Percentiles rank a stretch among this genome's conserved stretches.
These are phyloP conservation scores for Allantophomopsis cytisporea DNA, from an alignment of 2,329 filamentous ascomycete genomes.

Conservation along the genomic window DNA sequence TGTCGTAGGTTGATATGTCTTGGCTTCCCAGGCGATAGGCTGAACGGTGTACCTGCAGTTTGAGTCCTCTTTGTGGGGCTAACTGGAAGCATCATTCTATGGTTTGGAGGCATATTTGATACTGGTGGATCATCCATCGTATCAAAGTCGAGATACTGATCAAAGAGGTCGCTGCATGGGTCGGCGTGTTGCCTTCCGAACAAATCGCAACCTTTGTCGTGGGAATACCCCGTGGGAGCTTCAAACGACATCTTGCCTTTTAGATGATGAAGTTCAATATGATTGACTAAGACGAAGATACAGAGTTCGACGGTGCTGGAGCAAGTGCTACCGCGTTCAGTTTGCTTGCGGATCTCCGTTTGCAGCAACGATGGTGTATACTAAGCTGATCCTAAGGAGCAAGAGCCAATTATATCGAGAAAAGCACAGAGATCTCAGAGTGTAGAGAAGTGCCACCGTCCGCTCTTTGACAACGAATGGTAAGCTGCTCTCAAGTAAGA, in stretches of 20 bases:
- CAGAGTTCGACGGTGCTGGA: conserved; percentile 5
- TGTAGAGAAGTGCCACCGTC: conserved; percentile 6
- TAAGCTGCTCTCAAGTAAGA: too few relatives aligned
- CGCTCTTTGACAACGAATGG: too few relatives aligned
- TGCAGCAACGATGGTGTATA: background rate
- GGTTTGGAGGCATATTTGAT: conserved; percentile 24
- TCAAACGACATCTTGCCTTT: conserved; percentile 13
- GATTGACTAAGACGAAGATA: background rate
- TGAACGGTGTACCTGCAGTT: conserved; percentile 6
- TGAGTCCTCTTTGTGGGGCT: conserved; percentile 10
- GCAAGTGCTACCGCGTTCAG: conserved; percentile 1
- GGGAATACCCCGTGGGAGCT: conserved; percentile 13
- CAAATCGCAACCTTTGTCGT: conserved; percentile 36
- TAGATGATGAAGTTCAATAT: conserved; percentile 2
- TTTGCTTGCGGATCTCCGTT: conserved; percentile 2
- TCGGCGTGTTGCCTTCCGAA: conserved; percentile 31
- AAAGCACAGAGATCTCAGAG: background rate
- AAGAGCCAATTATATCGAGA: background rate
- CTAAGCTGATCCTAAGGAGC: background rate
- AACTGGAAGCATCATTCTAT: conserved; percentile 32
- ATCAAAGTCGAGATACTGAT: conserved; percentile 47
- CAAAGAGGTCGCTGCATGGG: conserved; percentile 46
- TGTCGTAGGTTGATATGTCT: conserved; percentile 2
- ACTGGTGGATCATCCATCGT: conserved; percentile 24
- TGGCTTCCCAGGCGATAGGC: conserved; percentile 7